Conservation (phyloP, 495 filamentous ascomycete genomes). For the Daldinia bambusicola region DNA sequence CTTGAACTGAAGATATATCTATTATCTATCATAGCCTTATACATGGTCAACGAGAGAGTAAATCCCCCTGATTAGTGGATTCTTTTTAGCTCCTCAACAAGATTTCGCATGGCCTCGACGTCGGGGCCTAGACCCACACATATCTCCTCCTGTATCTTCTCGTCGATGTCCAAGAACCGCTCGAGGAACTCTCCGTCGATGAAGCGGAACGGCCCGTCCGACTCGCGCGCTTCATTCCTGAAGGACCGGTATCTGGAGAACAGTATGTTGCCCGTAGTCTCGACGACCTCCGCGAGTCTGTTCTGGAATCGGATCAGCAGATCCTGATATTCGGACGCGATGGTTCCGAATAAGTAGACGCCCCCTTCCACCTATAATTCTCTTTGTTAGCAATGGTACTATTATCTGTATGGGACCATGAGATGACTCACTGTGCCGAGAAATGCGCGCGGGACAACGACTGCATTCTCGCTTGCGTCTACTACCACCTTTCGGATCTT, state of each 20-base stretch:
- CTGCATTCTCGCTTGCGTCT: slow-evolving; percentile 65
- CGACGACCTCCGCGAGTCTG: slow-evolving; percentile 68
- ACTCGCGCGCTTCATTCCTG: slow-evolving; percentile 72
- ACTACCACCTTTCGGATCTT: slow-evolving; percentile 71
- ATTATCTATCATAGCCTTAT: too few species aligned
- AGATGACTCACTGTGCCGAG: slow-evolving; percentile 78
- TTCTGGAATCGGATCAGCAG: slow-evolving; percentile 85
- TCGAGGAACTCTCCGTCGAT: slow-evolving; percentile 94
- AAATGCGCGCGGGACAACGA: slow-evolving; percentile 85
- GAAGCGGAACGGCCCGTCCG: slow-evolving; percentile 83
- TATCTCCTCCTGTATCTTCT: slow-evolving; percentile 72
- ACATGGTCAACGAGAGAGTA: neutral
- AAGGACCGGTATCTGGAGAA: slow-evolving; percentile 85
- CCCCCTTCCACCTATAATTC: slow-evolving; percentile 80
- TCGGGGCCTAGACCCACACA: slow-evolving; percentile 67
- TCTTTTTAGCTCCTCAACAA: slow-evolving; percentile 78
- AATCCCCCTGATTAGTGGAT: slow-evolving; percentile 62
- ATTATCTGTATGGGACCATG: neutral
- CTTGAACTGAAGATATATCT: neutral
- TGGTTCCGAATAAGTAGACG: slow-evolving; percentile 87
- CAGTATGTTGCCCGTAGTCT: slow-evolving; percentile 73
- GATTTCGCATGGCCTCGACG: slow-evolving; percentile 76
- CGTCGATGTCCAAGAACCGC: slow-evolving; percentile 76
- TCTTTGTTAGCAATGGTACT: slow-evolving; percentile 40
- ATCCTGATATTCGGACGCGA: slow-evolving; percentile 74